Evolutionary conservation across 495 filamentous ascomycete genomes (phyloP).

Genomic region (Aspergillus affinis): DNA sequence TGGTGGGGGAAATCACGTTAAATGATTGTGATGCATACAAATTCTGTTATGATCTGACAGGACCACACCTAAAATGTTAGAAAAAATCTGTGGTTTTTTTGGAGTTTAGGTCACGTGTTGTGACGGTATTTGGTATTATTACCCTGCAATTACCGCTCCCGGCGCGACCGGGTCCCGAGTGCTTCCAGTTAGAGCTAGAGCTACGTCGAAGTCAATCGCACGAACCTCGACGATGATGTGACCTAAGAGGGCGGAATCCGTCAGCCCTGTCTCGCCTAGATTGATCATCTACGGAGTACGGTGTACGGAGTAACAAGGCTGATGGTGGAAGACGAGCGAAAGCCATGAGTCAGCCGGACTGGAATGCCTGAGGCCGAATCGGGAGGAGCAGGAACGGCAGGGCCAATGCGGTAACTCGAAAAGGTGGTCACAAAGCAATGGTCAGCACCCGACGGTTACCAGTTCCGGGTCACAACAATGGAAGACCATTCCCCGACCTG

Average conservation of each 20-base stretch:
- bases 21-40: no score
- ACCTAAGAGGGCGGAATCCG: no score
- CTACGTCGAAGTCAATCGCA: background rate
- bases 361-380: background rate
- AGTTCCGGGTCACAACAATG: no score
- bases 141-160: no score
- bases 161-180: no score
- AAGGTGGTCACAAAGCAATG: background rate
- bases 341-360: background rate
- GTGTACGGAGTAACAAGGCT: no score
- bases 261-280: background rate
- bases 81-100: background rate
- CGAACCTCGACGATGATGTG: background rate
- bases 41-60: background rate
- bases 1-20: no score
- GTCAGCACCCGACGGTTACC: no score
- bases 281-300: no score
- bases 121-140: no score
- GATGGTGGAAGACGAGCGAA: background rate
- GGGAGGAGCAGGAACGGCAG: background rate
- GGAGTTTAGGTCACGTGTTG: background rate
- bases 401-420: background rate
- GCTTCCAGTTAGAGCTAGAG: no score
- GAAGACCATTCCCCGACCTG: background rate
- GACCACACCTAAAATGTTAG: background rate